Percentiles rank a stretch among this genome's conserved stretches.
Conservation (phyloP, 208 protist genomes). For the Leishmania guyanensis region DNA sequence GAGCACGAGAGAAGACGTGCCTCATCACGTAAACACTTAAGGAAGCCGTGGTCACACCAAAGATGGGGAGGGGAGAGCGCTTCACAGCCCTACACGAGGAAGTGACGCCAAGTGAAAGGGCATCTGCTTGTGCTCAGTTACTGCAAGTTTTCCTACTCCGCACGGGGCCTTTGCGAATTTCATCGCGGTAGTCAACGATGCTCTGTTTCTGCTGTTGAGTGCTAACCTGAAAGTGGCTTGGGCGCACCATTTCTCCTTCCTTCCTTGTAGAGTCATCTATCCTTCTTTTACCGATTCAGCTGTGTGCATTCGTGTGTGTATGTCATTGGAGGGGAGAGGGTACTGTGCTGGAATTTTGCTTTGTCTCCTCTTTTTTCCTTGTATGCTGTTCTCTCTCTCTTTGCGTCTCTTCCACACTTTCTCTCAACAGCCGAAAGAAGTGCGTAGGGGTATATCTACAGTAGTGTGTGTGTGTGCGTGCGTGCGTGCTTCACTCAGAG, state of each 20-base stretch:
- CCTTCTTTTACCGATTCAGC: not conserved
- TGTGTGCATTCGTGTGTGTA: not conserved
- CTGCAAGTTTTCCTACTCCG: not conserved
- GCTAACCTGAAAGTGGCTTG: not conserved
- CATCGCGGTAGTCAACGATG: not conserved
- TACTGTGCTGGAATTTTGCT: not conserved
- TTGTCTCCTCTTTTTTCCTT: not conserved
- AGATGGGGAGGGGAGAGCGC: not conserved
- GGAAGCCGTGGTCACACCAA: not conserved
- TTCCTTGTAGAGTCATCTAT: not conserved
- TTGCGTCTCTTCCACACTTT: not conserved
- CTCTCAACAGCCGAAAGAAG: not conserved
- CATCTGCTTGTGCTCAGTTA: not conserved
- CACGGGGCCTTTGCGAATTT: not conserved
- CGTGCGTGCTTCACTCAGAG: not conserved
- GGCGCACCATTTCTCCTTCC: not conserved
- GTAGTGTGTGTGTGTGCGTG: not conserved
- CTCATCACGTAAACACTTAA: too few relatives aligned
- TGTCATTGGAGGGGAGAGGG: not conserved
- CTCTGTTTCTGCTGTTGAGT: not conserved
- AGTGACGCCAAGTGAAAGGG: not conserved
- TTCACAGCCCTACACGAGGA: not conserved
- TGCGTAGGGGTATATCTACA: not conserved
- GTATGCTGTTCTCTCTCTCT: not conserved
- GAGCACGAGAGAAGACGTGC: not conserved